A percentile compares a stretch with the other conserved stretches of the same genome.
These are phyloP conservation scores for Populus ilicifolia DNA, from an alignment of 345 rosid genomes.

Conservation along the genomic window DNA sequence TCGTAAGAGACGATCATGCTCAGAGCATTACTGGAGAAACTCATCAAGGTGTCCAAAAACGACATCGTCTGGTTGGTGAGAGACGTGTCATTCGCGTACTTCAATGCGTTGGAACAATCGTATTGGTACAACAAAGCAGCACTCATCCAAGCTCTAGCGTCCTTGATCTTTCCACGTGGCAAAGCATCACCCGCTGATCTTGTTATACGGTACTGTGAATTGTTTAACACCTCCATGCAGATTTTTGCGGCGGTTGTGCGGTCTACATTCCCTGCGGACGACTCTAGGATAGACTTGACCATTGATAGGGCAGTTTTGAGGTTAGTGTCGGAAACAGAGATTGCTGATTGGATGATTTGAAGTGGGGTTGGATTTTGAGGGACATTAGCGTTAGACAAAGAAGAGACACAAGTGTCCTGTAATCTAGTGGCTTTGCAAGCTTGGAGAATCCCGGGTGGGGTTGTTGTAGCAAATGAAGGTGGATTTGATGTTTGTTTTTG, in stretches of 20 bases:
- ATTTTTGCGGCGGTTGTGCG: constrained; percentile 54
- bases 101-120: constrained; percentile 68
- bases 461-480: background rate
- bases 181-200: constrained; percentile 40
- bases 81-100: constrained; percentile 63
- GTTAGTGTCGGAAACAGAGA: constrained; percentile 47
- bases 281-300: constrained; percentile 48
- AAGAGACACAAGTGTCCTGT: constrained; percentile 44
- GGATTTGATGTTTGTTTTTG: background rate
- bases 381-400: constrained; percentile 32
- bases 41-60: constrained; percentile 45
- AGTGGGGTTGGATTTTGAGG: constrained; percentile 40
- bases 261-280: constrained; percentile 52
- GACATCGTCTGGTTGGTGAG: constrained; percentile 51
- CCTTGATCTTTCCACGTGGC: constrained; percentile 50
- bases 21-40: constrained; percentile 62
- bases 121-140: constrained; percentile 74
- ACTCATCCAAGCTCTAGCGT: constrained; percentile 74
- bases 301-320: constrained; percentile 54
- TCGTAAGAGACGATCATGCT: constrained; percentile 67
- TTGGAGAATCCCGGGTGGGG: constrained; percentile 22
- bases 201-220: constrained; percentile 48
- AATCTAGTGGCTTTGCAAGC: constrained; percentile 69
- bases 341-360: constrained; percentile 62
- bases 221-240: constrained; percentile 52